phyloP scores from a whole-genome alignment of 306 rosid species.

The Ziziphus jujuba region DNA sequence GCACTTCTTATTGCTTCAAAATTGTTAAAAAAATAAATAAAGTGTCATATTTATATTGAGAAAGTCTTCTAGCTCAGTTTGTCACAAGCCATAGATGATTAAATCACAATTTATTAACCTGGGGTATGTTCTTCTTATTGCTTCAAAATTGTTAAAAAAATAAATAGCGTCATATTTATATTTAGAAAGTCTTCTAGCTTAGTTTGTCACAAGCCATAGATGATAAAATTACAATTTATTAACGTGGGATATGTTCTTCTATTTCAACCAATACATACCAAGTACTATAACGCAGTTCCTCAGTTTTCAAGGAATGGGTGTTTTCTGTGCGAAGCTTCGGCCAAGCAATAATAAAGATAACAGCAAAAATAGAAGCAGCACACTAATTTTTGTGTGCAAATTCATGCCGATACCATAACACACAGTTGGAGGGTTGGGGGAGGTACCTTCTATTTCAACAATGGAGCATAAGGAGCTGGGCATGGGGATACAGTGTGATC shows the following conservation, averaged over 20 bases:
- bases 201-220: not conserved
- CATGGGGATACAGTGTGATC: conserved; percentile 77
- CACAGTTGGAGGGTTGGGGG: not conserved
- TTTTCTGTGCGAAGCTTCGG: conserved; percentile 20
- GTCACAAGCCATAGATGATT: too few species aligned
- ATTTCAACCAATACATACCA: conserved; percentile 24
- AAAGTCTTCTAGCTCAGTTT: too few species aligned
- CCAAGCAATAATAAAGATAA: conserved; percentile 12
- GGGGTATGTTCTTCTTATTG: too few species aligned
- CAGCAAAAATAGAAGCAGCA: conserved; percentile 1
- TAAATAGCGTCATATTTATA: too few species aligned
- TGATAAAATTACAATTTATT: conserved; percentile 22
- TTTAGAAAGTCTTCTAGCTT: not conserved
- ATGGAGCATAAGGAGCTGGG: conserved; percentile 88
- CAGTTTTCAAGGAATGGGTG: not conserved
- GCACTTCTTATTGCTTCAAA: too few species aligned
- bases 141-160: too few species aligned
- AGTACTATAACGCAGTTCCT: conserved; percentile 18
- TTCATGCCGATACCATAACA: not conserved
- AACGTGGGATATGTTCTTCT: conserved; percentile 31
- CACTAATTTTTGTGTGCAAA: too few species aligned
- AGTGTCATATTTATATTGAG: too few species aligned
- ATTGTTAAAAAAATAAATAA: too few species aligned
- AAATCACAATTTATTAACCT: too few species aligned
- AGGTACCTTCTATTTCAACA: conserved; percentile 60